Evolutionary conservation across 2,329 filamentous ascomycete genomes (phyloP).

Genomic region (Neofusicoccum sp.): DNA sequence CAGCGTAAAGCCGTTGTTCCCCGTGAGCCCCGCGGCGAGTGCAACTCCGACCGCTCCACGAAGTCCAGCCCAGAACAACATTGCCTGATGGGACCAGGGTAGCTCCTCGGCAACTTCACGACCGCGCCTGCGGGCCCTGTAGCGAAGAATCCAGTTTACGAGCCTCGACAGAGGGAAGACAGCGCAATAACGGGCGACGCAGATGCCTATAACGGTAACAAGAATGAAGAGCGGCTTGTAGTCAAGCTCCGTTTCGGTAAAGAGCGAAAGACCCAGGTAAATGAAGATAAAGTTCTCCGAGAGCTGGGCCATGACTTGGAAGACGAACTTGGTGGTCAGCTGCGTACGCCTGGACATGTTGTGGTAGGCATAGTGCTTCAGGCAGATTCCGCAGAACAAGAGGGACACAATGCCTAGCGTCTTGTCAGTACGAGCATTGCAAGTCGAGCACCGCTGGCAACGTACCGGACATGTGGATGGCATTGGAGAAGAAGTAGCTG

Average conservation of each 20-base stretch:
- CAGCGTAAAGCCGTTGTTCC: conserved; percentile 76
- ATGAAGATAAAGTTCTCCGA: conserved; percentile 99
- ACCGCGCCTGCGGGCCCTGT: conserved; percentile 74
- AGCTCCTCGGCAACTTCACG: conserved; percentile 80
- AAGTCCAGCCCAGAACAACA: conserved; percentile 99
- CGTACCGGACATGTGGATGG: conserved; percentile 90
- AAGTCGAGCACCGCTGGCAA: conserved; percentile 10
- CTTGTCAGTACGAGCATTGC: conserved; percentile 18
- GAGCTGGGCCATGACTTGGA: conserved; percentile 89
- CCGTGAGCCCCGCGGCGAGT: conserved; percentile 81
- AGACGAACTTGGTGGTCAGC: conserved; percentile 95
- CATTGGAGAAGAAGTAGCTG: conserved; percentile 97
- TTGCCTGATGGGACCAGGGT: conserved; percentile 94
- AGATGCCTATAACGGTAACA: conserved; percentile 87
- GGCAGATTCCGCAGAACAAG: conserved; percentile 94
- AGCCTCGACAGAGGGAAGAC: conserved; percentile 87
- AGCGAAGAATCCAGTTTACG: conserved; percentile 91
- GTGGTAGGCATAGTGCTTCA: conserved; percentile 99
- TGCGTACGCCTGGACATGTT: conserved; percentile 99
- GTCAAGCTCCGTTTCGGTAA: conserved; percentile 81
- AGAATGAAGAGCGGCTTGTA: conserved; percentile 97
- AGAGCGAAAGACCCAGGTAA: conserved; percentile 90
- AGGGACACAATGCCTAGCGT: conserved; percentile 86
- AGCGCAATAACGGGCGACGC: conserved; percentile 85
- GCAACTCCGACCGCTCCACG: conserved; percentile 95